Evolutionary conservation across 352 stramenopile genomes (phyloP).

Genomic region (Globisporangium solare): DNA sequence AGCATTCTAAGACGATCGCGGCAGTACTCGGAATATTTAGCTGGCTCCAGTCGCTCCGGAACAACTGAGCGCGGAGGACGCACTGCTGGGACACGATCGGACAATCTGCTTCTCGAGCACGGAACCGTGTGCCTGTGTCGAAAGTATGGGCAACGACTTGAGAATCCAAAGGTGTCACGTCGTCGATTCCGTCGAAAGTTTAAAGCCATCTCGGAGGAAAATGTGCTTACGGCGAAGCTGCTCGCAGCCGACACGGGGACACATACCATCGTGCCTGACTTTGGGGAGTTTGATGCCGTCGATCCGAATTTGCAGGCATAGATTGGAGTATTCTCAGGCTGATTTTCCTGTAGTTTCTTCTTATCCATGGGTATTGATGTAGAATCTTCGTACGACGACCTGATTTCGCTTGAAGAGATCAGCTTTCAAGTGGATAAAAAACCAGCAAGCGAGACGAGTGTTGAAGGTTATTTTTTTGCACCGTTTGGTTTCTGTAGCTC

Average conservation of each 20-base stretch:
- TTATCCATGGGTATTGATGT: too few species aligned
- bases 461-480: conserved; percentile 1
- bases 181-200: conserved; percentile 21
- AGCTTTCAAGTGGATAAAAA: not conserved
- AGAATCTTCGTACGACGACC: too few species aligned
- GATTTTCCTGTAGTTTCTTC: too few species aligned
- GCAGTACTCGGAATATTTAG: conserved; percentile 4
- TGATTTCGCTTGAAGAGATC: too few species aligned
- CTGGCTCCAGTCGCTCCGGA: not conserved
- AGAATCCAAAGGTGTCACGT: conserved; percentile 14
- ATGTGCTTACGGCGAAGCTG: conserved; percentile 18
- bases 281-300: conserved; percentile 8
- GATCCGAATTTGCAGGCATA: conserved; percentile 5
- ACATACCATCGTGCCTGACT: conserved; percentile 7
- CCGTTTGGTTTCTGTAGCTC: not conserved
- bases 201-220: conserved; percentile 19
- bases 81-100: conserved; percentile 1
- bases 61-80: not conserved
- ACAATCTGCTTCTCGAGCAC: conserved; percentile 8
- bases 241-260: conserved; percentile 6
- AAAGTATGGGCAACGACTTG: conserved; percentile 31
- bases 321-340: too few species aligned
- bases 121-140: conserved; percentile 27
- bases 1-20: not conserved
- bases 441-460: not conserved